Evolutionary conservation across 306 rosid genomes (phyloP).

Genomic region (Pyrus communis): DNA sequence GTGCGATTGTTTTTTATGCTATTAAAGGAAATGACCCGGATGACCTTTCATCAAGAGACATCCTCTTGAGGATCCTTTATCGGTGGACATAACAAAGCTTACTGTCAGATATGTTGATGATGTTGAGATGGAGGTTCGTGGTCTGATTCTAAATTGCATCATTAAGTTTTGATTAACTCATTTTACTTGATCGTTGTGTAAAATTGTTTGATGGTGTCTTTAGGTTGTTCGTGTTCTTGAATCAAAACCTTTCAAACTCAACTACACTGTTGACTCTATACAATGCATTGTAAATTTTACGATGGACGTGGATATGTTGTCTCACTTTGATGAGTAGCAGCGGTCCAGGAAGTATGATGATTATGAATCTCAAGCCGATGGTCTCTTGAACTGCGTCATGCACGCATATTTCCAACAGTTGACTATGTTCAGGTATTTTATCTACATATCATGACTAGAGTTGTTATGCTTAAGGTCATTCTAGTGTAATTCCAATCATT

Average conservation of each 20-base stretch:
- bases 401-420: constrained; percentile 54
- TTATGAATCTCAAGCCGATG: constrained; percentile 78
- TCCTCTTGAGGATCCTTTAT: constrained; percentile 54
- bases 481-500: too few relatives aligned
- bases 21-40: constrained; percentile 66
- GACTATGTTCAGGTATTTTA: constrained; percentile 60
- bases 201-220: constrained; percentile 5
- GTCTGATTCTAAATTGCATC: background rate
- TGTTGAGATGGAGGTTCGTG: constrained; percentile 69
- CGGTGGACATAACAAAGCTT: constrained; percentile 49
- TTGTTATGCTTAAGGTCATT: too few relatives aligned
- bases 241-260: constrained; percentile 48
- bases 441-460: background rate
- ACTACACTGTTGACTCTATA: constrained; percentile 49
- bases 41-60: constrained; percentile 57
- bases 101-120: constrained; percentile 66
- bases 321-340: constrained; percentile 82
- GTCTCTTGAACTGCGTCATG: constrained; percentile 55
- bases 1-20: constrained; percentile 51
- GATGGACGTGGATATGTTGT: constrained; percentile 78
- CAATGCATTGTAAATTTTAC: constrained; percentile 72
- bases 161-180: background rate
- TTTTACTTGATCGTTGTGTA: background rate
- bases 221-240: constrained; percentile 60
- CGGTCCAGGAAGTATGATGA: constrained; percentile 46